A percentile compares a stretch with the other conserved stretches of the same genome.
Evolutionary conservation across 345 rosid species (phyloP).

Genomic region (Aquilaria sinensis): DNA sequence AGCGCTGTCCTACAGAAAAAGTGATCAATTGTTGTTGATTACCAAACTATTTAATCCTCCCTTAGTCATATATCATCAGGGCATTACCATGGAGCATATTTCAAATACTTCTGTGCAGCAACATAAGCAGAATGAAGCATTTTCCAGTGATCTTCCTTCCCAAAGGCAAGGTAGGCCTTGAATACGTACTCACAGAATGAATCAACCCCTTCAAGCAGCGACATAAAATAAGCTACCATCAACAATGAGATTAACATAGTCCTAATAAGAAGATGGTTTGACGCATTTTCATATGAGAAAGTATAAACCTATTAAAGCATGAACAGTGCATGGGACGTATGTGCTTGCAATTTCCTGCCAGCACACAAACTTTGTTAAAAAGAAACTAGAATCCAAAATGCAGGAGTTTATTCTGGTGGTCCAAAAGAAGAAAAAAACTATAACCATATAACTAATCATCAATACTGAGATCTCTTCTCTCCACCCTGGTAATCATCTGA

Average conservation of each 20-base stretch:
- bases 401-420: background rate
- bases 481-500: no score
- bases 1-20: no score
- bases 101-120: conserved; percentile 87
- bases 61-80: no score
- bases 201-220: conserved; percentile 71
- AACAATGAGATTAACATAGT: conserved; percentile 23
- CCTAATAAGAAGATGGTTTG: background rate
- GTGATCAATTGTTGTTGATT: no score
- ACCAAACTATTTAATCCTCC: no score
- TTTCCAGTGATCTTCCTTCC: conserved; percentile 94
- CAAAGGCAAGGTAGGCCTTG: conserved; percentile 91
- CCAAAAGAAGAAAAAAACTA: background rate
- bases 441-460: background rate
- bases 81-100: conserved; percentile 85
- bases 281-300: no score
- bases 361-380: no score
- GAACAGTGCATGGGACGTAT: no score
- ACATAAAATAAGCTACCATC: conserved; percentile 8
- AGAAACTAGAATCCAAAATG: background rate
- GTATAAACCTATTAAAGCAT: no score
- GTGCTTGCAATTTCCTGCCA: no score
- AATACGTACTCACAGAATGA: conserved; percentile 90
- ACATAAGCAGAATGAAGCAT: conserved; percentile 94
- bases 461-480: background rate